phyloP scores from a whole-genome alignment of 352 stramenopile genomes.

The Phytophthora megakarya region DNA sequence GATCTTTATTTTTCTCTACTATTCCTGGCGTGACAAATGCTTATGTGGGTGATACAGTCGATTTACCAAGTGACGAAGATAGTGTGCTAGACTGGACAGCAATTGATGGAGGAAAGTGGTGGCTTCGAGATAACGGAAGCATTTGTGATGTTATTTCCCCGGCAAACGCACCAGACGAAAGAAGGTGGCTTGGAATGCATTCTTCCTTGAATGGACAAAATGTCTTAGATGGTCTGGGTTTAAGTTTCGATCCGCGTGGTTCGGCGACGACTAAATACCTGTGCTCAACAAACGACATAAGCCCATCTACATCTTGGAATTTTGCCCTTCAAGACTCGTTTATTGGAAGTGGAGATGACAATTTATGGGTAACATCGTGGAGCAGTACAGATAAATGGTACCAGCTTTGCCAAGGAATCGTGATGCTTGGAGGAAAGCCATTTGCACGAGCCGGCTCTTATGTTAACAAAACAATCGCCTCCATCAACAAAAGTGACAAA shows the following conservation, averaged over 20 bases:
- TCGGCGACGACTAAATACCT: slow-evolving; percentile 55
- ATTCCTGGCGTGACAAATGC: slow-evolving; percentile 58
- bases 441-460: slow-evolving; percentile 42
- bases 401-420: slow-evolving; percentile 57
- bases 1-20: slow-evolving; percentile 55
- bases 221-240: slow-evolving; percentile 42
- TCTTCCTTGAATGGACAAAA: slow-evolving; percentile 44
- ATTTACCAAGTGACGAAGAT: slow-evolving; percentile 51
- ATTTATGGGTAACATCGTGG: slow-evolving; percentile 63
- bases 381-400: slow-evolving; percentile 46
- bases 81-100: slow-evolving; percentile 51
- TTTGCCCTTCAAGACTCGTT: slow-evolving; percentile 59
- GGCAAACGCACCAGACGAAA: slow-evolving; percentile 32
- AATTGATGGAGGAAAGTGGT: slow-evolving; percentile 61
- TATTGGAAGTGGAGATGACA: slow-evolving; percentile 60
- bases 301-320: slow-evolving; percentile 53
- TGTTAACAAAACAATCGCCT: slow-evolving; percentile 46
- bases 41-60: slow-evolving; percentile 37
- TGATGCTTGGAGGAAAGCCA: slow-evolving; percentile 45
- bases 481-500: slow-evolving; percentile 36
- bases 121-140: slow-evolving; percentile 54
- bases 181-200: slow-evolving; percentile 66
- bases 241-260: slow-evolving; percentile 53
- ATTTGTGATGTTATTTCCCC: slow-evolving; percentile 28
- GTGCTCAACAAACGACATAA: slow-evolving; percentile 65